phyloP scores from a whole-genome alignment of 495 filamentous ascomycete species.

The Pseudevernia furfuracea region DNA sequence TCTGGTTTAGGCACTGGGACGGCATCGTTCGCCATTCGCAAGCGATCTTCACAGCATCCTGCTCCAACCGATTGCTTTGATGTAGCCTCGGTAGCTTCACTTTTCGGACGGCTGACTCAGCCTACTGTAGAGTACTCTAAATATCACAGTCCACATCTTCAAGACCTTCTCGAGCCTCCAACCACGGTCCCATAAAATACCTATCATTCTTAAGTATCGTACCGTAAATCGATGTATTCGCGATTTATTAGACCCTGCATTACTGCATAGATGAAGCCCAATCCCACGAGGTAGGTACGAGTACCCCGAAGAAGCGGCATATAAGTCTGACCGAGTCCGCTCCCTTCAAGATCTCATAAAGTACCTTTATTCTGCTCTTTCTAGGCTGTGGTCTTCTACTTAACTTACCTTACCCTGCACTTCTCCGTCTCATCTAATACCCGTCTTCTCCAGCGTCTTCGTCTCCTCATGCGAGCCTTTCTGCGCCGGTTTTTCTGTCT shows the following conservation, averaged over 20 bases:
- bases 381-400: background rate
- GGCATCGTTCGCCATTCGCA: constrained; percentile 18
- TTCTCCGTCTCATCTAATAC: background rate
- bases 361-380: background rate
- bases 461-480: constrained; percentile 12
- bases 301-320: background rate
- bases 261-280: background rate
- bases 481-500: constrained; percentile 27
- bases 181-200: too few relatives aligned
- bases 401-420: background rate
- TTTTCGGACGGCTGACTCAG: background rate
- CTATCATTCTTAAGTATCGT: too few relatives aligned
- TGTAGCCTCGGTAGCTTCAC: too few relatives aligned
- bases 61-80: constrained; percentile 16
- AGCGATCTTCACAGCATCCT: constrained; percentile 13
- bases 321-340: background rate
- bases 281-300: background rate
- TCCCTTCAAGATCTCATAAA: background rate
- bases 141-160: background rate
- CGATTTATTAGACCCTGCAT: too few relatives aligned
- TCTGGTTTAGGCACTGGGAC: constrained; percentile 10
- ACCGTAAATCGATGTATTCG: too few relatives aligned
- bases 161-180: background rate
- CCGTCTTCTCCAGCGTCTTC: background rate
- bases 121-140: background rate